phyloP scores from a whole-genome alignment of 2,329 filamentous ascomycete species.

The Cadophora sp. region DNA sequence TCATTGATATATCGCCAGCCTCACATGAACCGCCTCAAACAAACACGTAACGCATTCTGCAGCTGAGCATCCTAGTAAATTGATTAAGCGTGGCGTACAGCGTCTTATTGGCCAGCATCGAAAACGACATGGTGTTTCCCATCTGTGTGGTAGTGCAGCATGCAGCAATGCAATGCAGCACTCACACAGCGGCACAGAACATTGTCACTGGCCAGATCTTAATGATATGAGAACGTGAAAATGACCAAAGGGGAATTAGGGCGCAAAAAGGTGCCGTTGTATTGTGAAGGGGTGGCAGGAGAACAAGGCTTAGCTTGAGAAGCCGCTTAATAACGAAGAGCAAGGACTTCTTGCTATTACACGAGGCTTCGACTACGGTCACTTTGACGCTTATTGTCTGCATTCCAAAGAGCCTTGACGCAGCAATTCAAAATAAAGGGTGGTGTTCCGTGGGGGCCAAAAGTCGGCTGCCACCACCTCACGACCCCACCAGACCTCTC shows the following conservation, averaged over 20 bases:
- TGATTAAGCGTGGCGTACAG: too few species aligned
- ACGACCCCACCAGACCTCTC: background rate
- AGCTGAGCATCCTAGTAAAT: conserved; percentile 3
- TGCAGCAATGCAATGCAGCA: too few species aligned
- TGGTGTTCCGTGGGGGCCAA: background rate
- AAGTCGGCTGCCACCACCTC: background rate
- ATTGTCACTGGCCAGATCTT: background rate
- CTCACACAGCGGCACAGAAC: too few species aligned
- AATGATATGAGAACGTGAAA: too few species aligned
- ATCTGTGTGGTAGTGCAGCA: conserved; percentile 2
- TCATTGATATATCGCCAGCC: background rate
- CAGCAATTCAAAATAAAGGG: background rate
- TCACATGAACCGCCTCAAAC: conserved; percentile 6
- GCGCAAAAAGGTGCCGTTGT: too few species aligned
- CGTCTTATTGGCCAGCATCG: background rate
- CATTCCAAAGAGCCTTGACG: background rate
- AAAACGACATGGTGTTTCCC: background rate
- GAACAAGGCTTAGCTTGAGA: background rate
- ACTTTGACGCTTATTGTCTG: background rate
- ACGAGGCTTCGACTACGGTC: background rate
- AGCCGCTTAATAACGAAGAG: too few species aligned
- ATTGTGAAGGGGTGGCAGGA: background rate
- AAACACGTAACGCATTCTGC: too few species aligned
- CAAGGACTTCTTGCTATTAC: background rate
- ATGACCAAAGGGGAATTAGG: too few species aligned